Conservation (phyloP, 257 asterid species). For the Hygrophila difformis region DNA sequence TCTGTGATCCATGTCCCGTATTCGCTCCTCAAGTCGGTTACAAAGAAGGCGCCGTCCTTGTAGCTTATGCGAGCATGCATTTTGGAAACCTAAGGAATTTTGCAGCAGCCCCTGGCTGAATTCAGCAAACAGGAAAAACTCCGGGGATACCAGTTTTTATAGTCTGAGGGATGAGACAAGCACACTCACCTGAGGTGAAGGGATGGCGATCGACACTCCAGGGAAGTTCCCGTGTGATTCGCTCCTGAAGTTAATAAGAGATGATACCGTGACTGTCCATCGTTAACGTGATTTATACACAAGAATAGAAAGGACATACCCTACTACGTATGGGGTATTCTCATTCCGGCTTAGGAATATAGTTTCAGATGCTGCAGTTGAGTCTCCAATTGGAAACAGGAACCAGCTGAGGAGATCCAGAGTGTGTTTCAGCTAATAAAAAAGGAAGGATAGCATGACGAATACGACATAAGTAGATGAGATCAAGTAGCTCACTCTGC, state of each 20-base stretch:
- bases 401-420: slow-evolving; percentile 47
- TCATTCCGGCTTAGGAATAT: slow-evolving; percentile 68
- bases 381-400: slow-evolving; percentile 51
- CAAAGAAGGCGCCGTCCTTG: slow-evolving; percentile 42
- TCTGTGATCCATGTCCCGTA: slow-evolving; percentile 78
- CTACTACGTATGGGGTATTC: slow-evolving; percentile 49
- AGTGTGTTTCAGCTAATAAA: slow-evolving; percentile 12
- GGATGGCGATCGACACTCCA: slow-evolving; percentile 32
- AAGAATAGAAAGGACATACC: slow-evolving; percentile 44
- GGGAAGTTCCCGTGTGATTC: slow-evolving; percentile 26
- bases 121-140: neutral
- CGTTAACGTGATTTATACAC: neutral
- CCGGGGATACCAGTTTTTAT: too few species aligned
- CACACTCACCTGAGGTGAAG: slow-evolving; percentile 39
- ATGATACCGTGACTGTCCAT: neutral
- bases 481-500: slow-evolving; percentile 52
- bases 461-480: neutral
- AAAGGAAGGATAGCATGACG: neutral
- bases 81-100: slow-evolving; percentile 32
- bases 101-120: too few species aligned
- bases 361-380: slow-evolving; percentile 46
- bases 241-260: slow-evolving; percentile 30
- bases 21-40: slow-evolving; percentile 73
- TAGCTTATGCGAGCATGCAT: slow-evolving; percentile 45
- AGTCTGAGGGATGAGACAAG: too few species aligned